These are phyloP conservation scores for Afroboletus lepidellus DNA, from an alignment of 1,284 basidiomycete genomes.

Conservation along the genomic window DNA sequence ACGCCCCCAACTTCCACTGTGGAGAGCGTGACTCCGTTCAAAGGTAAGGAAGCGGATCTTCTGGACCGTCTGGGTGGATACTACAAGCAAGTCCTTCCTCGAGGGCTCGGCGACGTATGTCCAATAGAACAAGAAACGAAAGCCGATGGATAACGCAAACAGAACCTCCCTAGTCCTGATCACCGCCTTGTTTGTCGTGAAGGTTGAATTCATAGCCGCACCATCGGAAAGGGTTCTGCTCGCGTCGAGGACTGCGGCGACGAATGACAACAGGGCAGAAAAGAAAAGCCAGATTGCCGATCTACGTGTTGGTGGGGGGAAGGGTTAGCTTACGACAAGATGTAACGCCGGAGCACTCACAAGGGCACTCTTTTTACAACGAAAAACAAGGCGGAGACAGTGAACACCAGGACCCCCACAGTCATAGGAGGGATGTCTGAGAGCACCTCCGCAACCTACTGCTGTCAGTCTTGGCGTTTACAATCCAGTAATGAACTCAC, in stretches of 20 bases:
- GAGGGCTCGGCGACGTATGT: slow-evolving; percentile 57
- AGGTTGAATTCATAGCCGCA: slow-evolving; percentile 24
- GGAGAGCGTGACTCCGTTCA: slow-evolving; percentile 29
- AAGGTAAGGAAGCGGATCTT: slow-evolving; percentile 22
- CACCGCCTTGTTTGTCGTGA: slow-evolving; percentile 34
- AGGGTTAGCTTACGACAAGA: slow-evolving; percentile 3
- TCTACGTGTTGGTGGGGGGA: slow-evolving; percentile 35
- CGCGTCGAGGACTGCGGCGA: slow-evolving; percentile 66
- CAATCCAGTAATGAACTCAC: slow-evolving; percentile 24
- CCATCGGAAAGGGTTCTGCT: slow-evolving; percentile 50
- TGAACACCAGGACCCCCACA: slow-evolving; percentile 64
- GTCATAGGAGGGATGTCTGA: slow-evolving; percentile 68
- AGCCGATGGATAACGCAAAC: slow-evolving; percentile 54
- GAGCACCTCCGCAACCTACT: slow-evolving; percentile 58
- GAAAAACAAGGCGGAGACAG: slow-evolving; percentile 61
- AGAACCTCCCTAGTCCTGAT: slow-evolving; percentile 58
- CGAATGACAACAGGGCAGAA: slow-evolving; percentile 58
- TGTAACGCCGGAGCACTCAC: slow-evolving; percentile 40
- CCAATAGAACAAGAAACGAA: slow-evolving; percentile 71
- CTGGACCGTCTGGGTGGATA: slow-evolving; percentile 12
- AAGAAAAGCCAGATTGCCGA: slow-evolving; percentile 52
- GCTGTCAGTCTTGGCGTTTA: slow-evolving; percentile 9
- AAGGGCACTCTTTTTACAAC: slow-evolving; percentile 53
- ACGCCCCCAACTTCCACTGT: slow-evolving; percentile 61
- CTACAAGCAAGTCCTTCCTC: slow-evolving; percentile 37